Evolutionary conservation across 1,284 basidiomycete genomes (phyloP).

Genomic region (Cystobasidiaceae sp.): DNA sequence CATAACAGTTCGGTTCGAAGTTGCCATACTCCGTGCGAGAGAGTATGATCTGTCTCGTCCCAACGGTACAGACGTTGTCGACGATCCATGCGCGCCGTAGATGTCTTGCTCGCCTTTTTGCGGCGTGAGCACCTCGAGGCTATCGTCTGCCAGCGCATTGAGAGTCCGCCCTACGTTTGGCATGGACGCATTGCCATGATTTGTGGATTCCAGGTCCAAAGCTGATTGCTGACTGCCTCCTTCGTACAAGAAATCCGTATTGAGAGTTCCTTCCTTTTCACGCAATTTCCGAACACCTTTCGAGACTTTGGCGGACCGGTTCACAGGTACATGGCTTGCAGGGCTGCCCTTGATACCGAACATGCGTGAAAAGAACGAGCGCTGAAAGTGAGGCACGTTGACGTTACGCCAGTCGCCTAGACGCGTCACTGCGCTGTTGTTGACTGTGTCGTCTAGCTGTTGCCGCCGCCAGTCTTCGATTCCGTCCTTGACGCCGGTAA

Average conservation of each 20-base stretch:
- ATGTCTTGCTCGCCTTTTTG: neutral
- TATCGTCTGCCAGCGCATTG: conserved; percentile 32
- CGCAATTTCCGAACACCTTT: conserved; percentile 80
- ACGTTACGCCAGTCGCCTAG: conserved; percentile 84
- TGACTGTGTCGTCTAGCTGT: conserved; percentile 80
- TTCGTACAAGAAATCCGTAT: conserved; percentile 47
- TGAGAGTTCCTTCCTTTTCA: conserved; percentile 66
- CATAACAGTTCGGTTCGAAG: conserved; percentile 6
- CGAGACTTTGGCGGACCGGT: conserved; percentile 44
- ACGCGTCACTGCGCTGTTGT: conserved; percentile 79
- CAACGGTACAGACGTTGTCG: neutral
- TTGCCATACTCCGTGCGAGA: conserved; percentile 43
- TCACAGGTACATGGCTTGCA: conserved; percentile 15
- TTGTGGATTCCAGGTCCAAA: conserved; percentile 3
- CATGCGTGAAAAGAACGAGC: conserved; percentile 67
- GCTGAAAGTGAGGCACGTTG: conserved; percentile 73
- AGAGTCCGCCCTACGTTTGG: conserved; percentile 24
- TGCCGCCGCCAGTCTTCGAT: conserved; percentile 90
- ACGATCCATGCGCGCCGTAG: neutral
- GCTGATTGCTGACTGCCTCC: conserved; percentile 26
- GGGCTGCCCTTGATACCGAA: conserved; percentile 52
- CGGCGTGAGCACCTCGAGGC: neutral
- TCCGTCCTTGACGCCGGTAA: conserved; percentile 91
- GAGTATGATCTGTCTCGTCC: conserved; percentile 49
- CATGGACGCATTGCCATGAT: neutral